A percentile compares a stretch with the other conserved stretches of the same genome.
These are phyloP conservation scores for Annulohypoxylon nitens DNA, from an alignment of 495 filamentous ascomycete species.

Conservation along the genomic window DNA sequence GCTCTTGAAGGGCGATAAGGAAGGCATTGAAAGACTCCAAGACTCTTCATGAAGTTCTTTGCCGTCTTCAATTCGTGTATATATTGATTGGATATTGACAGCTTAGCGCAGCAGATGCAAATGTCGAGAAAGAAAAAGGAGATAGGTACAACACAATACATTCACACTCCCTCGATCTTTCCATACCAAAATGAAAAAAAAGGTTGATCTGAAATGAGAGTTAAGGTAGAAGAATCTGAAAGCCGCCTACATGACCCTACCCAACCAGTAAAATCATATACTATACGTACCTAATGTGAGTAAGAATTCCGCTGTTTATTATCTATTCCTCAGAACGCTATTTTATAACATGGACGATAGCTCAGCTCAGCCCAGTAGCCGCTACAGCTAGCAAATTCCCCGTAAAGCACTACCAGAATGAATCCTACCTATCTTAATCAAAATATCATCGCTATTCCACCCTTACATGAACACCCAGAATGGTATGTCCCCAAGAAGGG, in stretches of 20 bases:
- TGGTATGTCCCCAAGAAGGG: neutral
- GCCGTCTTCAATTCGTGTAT: neutral
- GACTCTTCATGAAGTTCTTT: neutral
- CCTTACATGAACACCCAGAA: neutral
- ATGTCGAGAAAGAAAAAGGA: neutral
- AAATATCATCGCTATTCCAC: neutral
- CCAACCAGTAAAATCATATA: neutral
- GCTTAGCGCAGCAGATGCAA: too few relatives aligned
- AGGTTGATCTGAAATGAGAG: neutral
- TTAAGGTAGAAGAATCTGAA: too few relatives aligned
- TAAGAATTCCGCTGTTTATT: neutral
- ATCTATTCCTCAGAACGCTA: neutral
- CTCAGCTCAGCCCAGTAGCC: neutral
- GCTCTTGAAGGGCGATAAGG: too few relatives aligned
- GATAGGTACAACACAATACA: neutral
- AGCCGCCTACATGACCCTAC: neutral
- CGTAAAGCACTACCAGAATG: neutral
- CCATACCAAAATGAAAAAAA: neutral
- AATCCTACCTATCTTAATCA: neutral
- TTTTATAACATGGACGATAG: neutral
- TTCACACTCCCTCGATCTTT: neutral
- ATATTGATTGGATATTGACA: neutral
- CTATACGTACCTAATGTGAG: neutral
- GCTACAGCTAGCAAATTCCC: too few relatives aligned
- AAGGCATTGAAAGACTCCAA: too few relatives aligned